Percentiles rank a stretch among this genome's conserved stretches.
phyloP scores from a whole-genome alignment of 176 grass and related monocot species.

The Oryza longistaminata region DNA sequence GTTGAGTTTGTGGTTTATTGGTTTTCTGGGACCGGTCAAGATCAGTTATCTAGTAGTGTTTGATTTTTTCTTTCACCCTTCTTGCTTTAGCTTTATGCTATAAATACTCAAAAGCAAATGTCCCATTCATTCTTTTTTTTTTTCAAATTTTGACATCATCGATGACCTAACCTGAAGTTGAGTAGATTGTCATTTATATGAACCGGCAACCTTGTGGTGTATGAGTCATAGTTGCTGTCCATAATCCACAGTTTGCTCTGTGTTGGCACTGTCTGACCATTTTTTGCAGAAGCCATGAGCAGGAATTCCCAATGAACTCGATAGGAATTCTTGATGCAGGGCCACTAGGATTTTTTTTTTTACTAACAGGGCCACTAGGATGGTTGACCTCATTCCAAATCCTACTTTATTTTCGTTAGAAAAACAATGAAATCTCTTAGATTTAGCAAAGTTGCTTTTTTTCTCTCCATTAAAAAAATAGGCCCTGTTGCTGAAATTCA shows the following conservation, averaged over 20 bases:
- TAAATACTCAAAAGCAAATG: not conserved
- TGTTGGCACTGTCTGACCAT: not conserved
- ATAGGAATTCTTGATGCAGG: not conserved
- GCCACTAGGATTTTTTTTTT: not conserved
- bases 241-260: constrained; percentile 14
- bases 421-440: not conserved
- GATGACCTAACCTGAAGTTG: constrained; percentile 23
- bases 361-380: not conserved
- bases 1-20: not conserved
- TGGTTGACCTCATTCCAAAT: constrained; percentile 28
- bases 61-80: not conserved
- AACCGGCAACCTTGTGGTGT: not conserved
- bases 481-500: constrained; percentile 11
- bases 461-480: constrained; percentile 18
- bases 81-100: not conserved
- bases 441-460: constrained; percentile 20
- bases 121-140: not conserved
- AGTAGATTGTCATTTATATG: constrained; percentile 2
- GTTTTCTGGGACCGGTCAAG: not conserved
- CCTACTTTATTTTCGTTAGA: not conserved
- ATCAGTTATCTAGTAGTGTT: constrained; percentile 21
- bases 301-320: not conserved
- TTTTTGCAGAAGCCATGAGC: not conserved
- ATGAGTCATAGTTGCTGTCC: not conserved
- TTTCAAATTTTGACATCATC: constrained; percentile 17